A percentile compares a stretch with the other conserved stretches of the same genome.
phyloP scores from a whole-genome alignment of 768 basidiomycete species.

The Lactifluus hygrophoroides region DNA sequence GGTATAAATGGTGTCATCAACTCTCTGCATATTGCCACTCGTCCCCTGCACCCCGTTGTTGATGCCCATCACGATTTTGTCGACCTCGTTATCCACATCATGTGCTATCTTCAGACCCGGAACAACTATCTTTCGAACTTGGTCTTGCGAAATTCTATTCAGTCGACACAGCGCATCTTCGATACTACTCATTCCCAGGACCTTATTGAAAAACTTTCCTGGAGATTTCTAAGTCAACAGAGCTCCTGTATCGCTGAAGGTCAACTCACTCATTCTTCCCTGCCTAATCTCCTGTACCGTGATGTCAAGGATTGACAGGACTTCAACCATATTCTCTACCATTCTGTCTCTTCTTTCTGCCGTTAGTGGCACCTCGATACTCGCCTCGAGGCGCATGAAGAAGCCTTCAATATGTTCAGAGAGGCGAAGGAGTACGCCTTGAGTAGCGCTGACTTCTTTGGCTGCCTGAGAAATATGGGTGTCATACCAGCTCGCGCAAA shows the following conservation, averaged over 20 bases:
- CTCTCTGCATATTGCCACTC: no score
- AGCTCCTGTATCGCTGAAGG: accelerated
- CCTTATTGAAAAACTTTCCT: neutral
- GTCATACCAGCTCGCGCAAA: neutral
- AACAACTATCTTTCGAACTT: neutral
- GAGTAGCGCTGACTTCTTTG: neutral
- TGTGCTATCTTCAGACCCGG: neutral
- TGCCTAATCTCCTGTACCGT: neutral
- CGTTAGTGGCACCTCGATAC: neutral
- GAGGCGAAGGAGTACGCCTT: neutral
- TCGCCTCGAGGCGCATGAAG: neutral
- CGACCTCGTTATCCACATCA: neutral
- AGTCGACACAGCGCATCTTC: neutral
- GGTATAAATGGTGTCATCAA: no score
- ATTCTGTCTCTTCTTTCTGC: neutral
- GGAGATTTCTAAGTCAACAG: neutral
- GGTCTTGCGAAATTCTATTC: neutral
- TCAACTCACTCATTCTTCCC: neutral
- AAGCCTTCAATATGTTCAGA: neutral
- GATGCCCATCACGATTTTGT: neutral
- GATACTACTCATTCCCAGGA: neutral
- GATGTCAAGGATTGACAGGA: neutral
- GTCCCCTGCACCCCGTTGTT: no score
- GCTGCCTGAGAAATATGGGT: neutral
- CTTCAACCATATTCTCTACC: neutral